Conservation (phyloP, 108 stramenopile species). For the Conticribra guillardii region DNA sequence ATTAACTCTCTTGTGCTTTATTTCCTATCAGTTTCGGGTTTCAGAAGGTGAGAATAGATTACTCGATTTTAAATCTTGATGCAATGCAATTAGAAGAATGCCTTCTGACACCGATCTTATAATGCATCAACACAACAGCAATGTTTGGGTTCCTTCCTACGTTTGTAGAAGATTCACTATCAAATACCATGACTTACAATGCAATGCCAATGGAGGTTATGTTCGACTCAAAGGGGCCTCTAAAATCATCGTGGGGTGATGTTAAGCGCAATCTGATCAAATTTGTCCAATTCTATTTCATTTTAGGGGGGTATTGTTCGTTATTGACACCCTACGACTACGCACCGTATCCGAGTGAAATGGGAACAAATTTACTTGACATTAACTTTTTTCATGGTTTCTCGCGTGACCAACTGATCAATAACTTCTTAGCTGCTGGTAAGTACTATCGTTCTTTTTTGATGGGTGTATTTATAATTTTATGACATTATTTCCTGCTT, state of each 20-base stretch:
- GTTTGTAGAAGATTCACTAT: constrained; percentile 25
- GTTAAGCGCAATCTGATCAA: constrained; percentile 9
- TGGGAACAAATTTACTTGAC: constrained; percentile 23
- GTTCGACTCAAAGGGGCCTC: constrained; percentile 26
- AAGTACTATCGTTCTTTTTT: background rate
- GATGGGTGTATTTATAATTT: background rate
- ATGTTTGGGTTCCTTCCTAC: constrained; percentile 45
- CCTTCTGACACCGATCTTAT: no score
- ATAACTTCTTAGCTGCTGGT: constrained; percentile 37
- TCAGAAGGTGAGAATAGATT: background rate
- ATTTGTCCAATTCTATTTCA: constrained; percentile 8
- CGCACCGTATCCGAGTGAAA: constrained; percentile 21
- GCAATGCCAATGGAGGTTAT: constrained; percentile 36
- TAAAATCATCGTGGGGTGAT: constrained; percentile 20
- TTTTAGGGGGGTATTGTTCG: constrained; percentile 32
- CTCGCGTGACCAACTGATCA: constrained; percentile 21
- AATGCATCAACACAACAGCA: no score
- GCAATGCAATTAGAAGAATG: no score
- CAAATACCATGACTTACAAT: constrained; percentile 33
- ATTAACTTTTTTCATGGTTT: constrained; percentile 16
- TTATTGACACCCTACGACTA: constrained; percentile 28
- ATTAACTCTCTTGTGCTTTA: no score
- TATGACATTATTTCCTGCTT: background rate
- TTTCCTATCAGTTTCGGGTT: no score
- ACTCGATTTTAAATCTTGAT: no score